Conservation (phyloP, 305 asterid species). For the Andrographis paniculata region DNA sequence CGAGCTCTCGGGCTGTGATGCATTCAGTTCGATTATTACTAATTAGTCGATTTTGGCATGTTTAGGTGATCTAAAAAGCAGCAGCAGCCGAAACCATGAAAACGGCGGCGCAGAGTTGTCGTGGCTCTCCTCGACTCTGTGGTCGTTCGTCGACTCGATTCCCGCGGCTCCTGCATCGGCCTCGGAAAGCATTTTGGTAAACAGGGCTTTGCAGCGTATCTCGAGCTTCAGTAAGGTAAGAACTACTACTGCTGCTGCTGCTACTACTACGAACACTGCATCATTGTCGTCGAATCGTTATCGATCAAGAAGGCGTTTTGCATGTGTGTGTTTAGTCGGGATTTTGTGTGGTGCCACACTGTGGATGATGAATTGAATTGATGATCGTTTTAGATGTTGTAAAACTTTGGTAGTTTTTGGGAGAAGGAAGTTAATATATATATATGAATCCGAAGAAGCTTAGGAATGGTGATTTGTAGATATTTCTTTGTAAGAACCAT, state of each 20-base stretch:
- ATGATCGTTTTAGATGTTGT: background rate
- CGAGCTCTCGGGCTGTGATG: constrained; percentile 51
- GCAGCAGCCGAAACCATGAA: constrained; percentile 28
- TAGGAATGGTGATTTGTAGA: background rate
- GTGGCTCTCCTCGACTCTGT: constrained; percentile 68
- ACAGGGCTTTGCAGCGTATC: constrained; percentile 56
- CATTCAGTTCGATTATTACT: constrained; percentile 37
- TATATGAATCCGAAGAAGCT: too few species aligned
- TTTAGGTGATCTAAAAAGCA: constrained; percentile 57
- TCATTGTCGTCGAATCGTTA: constrained; percentile 35
- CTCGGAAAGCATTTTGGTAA: constrained; percentile 62
- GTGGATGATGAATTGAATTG: constrained; percentile 5
- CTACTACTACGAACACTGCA: too few species aligned
- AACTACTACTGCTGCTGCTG: constrained; percentile 42
- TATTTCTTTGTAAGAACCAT: background rate
- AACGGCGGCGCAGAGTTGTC: constrained; percentile 62
- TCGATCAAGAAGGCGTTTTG: constrained; percentile 35
- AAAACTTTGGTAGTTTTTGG: background rate
- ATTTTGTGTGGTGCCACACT: constrained; percentile 37
- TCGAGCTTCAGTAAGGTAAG: constrained; percentile 66
- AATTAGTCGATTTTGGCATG: constrained; percentile 29
- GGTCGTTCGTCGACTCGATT: constrained; percentile 98
- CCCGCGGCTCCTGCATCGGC: constrained; percentile 95
- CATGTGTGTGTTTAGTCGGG: constrained; percentile 63
- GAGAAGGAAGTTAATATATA: too few species aligned